Conservation (phyloP, 2,329 filamentous ascomycete genomes). For the Colletotrichum truncatum region DNA sequence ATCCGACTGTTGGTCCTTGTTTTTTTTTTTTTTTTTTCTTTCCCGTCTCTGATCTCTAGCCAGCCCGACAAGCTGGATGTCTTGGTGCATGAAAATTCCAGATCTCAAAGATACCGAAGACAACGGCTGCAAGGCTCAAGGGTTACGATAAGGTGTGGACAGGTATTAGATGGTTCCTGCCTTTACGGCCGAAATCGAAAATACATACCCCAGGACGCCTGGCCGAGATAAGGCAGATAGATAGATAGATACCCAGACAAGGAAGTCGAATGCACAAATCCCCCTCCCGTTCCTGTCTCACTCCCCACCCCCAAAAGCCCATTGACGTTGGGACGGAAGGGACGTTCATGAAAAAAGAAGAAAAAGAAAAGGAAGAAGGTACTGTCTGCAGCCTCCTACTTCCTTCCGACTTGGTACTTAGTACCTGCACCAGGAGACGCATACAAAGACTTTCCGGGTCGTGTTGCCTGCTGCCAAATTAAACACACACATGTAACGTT, state of each 20-base stretch:
- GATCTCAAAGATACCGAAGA: too few relatives aligned
- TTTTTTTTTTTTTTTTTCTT: too few relatives aligned
- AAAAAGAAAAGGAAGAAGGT: too few relatives aligned
- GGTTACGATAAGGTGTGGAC: neutral
- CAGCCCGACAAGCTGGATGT: neutral
- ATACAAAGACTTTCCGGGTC: neutral
- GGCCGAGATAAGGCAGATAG: neutral
- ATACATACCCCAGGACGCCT: neutral
- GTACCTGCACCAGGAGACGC: too few relatives aligned
- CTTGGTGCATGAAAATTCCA: slow-evolving; percentile 1
- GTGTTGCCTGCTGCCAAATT: neutral
- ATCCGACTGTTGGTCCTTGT: neutral
- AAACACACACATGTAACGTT: neutral
- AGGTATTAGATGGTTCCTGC: slow-evolving; percentile 4
- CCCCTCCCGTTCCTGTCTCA: too few relatives aligned
- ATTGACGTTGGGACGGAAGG: too few relatives aligned
- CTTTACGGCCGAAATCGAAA: neutral
- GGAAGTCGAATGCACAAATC: neutral
- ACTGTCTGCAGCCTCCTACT: too few relatives aligned
- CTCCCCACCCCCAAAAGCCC: too few relatives aligned
- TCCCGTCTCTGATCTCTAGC: too few relatives aligned
- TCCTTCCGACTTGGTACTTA: too few relatives aligned
- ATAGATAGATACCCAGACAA: neutral
- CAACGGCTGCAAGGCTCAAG: neutral
- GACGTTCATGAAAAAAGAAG: too few relatives aligned